A percentile compares a stretch with the other conserved stretches of the same genome.
phyloP scores from a whole-genome alignment of 768 basidiomycete species.

The Boletus subparvulus region DNA sequence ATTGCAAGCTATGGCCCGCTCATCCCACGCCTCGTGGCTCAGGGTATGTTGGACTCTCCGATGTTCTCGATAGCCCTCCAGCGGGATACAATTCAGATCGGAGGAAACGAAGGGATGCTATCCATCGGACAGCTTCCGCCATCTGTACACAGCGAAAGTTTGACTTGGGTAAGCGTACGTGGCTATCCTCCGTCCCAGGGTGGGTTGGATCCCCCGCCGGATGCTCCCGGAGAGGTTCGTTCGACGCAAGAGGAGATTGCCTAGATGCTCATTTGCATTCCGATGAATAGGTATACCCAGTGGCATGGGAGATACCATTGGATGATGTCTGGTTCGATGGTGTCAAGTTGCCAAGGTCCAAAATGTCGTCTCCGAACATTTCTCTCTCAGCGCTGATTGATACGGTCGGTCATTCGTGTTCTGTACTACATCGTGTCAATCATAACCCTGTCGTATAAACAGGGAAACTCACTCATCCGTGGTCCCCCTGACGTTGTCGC shows the following conservation, averaged over 20 bases:
- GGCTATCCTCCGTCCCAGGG: conserved; percentile 50
- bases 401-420: conserved; percentile 45
- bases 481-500: conserved; percentile 67
- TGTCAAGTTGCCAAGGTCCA: conserved; percentile 54
- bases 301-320: conserved; percentile 70
- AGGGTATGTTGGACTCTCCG: conserved; percentile 38
- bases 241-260: not conserved
- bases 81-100: conserved; percentile 64
- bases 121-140: conserved; percentile 66
- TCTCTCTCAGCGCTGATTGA: conserved; percentile 66
- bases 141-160: conserved; percentile 43
- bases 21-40: conserved; percentile 45
- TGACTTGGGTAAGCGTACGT: conserved; percentile 69
- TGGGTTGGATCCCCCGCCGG: conserved; percentile 53
- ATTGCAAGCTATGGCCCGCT: conserved; percentile 46
- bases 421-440: not conserved
- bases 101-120: conserved; percentile 63
- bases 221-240: conserved; percentile 61
- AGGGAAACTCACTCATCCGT: conserved; percentile 79
- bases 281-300: conserved; percentile 48
- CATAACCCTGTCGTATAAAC: not conserved
- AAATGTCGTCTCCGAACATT: conserved; percentile 46
- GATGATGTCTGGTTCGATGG: conserved; percentile 76
- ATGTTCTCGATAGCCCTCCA: conserved; percentile 64
- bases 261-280: not conserved